These are phyloP conservation scores for Volvox reticuliferus DNA, from an alignment of 139 green algal species.

Conservation along the genomic window DNA sequence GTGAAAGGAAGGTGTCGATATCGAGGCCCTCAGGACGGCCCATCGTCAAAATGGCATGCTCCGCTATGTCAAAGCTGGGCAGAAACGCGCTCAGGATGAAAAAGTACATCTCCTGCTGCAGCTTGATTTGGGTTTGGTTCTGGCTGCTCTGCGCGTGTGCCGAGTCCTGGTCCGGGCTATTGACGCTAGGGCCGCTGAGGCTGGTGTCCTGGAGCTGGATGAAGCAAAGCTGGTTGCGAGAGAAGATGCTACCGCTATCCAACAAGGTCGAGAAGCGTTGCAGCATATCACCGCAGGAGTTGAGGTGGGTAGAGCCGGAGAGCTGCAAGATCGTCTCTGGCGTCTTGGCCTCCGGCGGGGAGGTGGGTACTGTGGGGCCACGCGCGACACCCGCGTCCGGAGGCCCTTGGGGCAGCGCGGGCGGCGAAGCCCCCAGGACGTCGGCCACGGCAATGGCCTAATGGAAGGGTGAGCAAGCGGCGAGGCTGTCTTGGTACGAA, in stretches of 20 bases:
- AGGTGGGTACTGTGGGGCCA: background rate
- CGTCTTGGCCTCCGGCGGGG: background rate
- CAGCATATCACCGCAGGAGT: background rate
- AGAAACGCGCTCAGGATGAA: constrained; percentile 7
- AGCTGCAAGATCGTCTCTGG: constrained; percentile 22
- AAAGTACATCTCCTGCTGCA: background rate
- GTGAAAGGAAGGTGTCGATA: background rate
- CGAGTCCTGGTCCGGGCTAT: background rate
- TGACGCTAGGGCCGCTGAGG: background rate
- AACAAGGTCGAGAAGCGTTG: background rate
- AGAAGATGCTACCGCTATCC: background rate
- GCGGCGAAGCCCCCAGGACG: background rate
- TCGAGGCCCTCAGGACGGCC: background rate
- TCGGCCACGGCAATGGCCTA: background rate
- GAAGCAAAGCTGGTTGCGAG: constrained; percentile 36
- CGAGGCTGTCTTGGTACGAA: too few species aligned
- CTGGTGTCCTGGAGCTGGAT: background rate
- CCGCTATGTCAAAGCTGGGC: background rate
- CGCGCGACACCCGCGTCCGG: background rate
- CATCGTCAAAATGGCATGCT: background rate
- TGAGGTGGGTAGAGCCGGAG: background rate
- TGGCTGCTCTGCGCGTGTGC: background rate
- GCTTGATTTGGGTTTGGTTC: background rate
- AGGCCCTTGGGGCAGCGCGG: background rate
- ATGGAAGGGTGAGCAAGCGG: too few species aligned